A percentile compares a stretch with the other conserved stretches of the same genome.
Evolutionary conservation across 768 basidiomycete genomes (phyloP).

Genomic region (Boletus sp.): DNA sequence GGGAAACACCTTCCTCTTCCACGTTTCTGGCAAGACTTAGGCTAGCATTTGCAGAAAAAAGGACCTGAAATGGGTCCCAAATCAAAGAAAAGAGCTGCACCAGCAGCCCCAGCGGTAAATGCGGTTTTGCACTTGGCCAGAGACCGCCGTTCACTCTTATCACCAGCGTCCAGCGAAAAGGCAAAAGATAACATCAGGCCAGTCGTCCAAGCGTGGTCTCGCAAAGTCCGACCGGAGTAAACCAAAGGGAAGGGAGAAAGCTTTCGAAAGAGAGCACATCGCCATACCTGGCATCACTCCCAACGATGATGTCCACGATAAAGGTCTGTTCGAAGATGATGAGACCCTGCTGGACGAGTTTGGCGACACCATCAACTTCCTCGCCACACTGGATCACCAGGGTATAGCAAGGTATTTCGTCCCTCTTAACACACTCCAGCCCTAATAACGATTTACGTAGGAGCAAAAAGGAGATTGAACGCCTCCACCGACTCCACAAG

Average conservation of each 20-base stretch:
- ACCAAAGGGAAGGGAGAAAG: constrained; percentile 54
- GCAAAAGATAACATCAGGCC: constrained; percentile 47
- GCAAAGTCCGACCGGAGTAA: constrained; percentile 32
- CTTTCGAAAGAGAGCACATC: constrained; percentile 56
- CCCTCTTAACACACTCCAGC: neutral
- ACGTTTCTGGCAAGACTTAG: neutral
- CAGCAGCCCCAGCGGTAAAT: constrained; percentile 28
- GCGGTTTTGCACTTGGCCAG: neutral
- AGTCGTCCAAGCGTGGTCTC: constrained; percentile 13
- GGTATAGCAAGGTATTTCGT: constrained; percentile 72
- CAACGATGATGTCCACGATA: constrained; percentile 21
- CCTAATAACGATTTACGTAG: constrained; percentile 35
- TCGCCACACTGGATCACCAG: constrained; percentile 67
- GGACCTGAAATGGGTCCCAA: constrained; percentile 26
- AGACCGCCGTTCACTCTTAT: neutral
- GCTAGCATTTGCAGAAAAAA: neutral
- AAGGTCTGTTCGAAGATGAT: constrained; percentile 66
- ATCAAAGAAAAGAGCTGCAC: constrained; percentile 34
- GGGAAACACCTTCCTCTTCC: constrained; percentile 25
- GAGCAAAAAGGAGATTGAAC: constrained; percentile 80
- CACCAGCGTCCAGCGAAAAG: constrained; percentile 51
- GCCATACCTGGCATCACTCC: constrained; percentile 47
- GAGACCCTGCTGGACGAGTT: constrained; percentile 64
- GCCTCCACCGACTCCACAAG: constrained; percentile 65
- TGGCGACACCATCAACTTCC: constrained; percentile 60